Conservation (phyloP, 73 alveolate species). For the Durusdinium trenchii region DNA sequence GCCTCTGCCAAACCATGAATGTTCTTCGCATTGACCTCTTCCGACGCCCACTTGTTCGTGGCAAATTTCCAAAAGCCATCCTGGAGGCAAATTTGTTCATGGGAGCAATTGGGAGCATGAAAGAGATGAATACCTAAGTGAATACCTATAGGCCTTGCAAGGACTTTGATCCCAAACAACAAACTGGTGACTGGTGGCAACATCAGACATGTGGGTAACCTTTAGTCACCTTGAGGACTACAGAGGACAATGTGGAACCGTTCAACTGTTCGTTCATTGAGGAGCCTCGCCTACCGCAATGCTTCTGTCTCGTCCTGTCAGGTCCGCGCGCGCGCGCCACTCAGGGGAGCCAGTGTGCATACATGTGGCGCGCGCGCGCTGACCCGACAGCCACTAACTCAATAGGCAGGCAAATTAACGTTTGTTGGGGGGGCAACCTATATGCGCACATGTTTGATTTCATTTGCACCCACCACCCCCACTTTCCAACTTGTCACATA, state of each 20-base stretch:
- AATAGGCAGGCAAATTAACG: not conserved
- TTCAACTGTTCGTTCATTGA: not conserved
- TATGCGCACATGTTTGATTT: too few relatives aligned
- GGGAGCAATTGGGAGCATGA: too few relatives aligned
- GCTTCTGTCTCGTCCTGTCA: too few relatives aligned
- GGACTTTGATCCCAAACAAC: not conserved
- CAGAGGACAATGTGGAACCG: not conserved
- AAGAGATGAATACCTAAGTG: too few relatives aligned
- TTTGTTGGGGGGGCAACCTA: not conserved
- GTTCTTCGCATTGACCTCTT: not conserved
- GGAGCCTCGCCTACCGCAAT: too few relatives aligned
- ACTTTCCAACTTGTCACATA: too few relatives aligned
- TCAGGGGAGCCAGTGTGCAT: not conserved
- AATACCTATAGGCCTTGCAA: not conserved
- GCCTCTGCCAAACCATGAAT: not conserved
- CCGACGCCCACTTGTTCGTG: not conserved
- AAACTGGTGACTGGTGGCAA: not conserved
- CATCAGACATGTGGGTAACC: not conserved
- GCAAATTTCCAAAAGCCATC: slow-evolving; percentile 1
- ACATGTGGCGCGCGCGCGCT: not conserved
- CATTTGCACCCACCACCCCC: too few relatives aligned
- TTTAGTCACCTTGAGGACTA: not conserved
- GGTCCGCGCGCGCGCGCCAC: not conserved
- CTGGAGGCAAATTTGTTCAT: not conserved
- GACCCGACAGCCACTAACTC: not conserved